Conservation (phyloP, 805 yeast species). For the Debaryomyces prosopidis region DNA sequence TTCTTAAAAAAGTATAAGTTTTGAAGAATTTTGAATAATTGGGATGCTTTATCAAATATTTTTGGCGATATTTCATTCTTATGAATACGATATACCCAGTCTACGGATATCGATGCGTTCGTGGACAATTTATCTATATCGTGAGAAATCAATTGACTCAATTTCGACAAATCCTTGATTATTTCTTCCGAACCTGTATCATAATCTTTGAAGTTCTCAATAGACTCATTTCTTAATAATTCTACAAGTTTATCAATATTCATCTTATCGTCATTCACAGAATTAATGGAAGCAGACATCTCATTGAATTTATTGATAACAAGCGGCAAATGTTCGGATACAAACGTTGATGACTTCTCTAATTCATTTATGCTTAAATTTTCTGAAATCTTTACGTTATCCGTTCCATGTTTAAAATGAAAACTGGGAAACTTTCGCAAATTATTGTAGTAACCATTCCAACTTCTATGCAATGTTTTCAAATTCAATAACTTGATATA, state of each 20-base stretch:
- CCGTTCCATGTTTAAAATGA: slow-evolving; percentile 26
- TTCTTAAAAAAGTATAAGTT: slow-evolving; percentile 33
- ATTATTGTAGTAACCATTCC: slow-evolving; percentile 34
- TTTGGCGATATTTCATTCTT: slow-evolving; percentile 17
- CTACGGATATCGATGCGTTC: slow-evolving; percentile 8
- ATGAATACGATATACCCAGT: slow-evolving; percentile 25
- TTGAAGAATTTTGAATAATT: slow-evolving; percentile 33
- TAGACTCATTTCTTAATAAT: slow-evolving; percentile 38
- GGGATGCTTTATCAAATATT: slow-evolving; percentile 31
- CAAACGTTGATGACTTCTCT: slow-evolving; percentile 27
- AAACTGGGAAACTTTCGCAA: slow-evolving; percentile 39
- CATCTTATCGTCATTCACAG: slow-evolving; percentile 36
- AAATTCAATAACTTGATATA: slow-evolving; percentile 37
- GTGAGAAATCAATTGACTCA: slow-evolving; percentile 4
- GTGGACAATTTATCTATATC: slow-evolving; percentile 14
- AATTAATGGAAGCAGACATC: slow-evolving; percentile 34
- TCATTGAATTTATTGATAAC: slow-evolving; percentile 29
- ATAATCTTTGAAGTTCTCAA: slow-evolving; percentile 21
- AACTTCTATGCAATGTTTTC: slow-evolving; percentile 41
- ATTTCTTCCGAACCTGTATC: slow-evolving; percentile 13
- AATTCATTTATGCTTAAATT: slow-evolving; percentile 32
- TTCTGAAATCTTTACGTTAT: slow-evolving; percentile 24
- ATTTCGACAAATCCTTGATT: slow-evolving; percentile 2
- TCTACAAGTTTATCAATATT: slow-evolving; percentile 44
- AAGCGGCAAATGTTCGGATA: slow-evolving; percentile 28